Evolutionary conservation across 352 stramenopile species (phyloP).

Genomic region (Globisporangium middletonii): DNA sequence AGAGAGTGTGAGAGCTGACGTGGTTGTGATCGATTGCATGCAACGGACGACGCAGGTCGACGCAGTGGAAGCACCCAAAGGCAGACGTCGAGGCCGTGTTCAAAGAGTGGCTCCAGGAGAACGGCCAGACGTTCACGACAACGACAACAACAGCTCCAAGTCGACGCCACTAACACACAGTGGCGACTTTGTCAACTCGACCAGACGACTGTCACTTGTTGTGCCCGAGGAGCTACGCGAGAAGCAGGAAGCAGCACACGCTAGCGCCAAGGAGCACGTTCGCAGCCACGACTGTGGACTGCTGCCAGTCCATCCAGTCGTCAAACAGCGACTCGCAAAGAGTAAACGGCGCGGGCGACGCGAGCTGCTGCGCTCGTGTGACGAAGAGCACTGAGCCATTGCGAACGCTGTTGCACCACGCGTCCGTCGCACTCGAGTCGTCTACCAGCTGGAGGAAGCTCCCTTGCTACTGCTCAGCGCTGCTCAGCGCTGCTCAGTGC

Average conservation of each 20-base stretch:
- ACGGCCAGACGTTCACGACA: slow-evolving; percentile 35
- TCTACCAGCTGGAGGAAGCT: too few species aligned
- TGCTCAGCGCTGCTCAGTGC: not conserved
- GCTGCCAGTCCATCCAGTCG: not conserved
- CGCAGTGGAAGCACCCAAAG: slow-evolving; percentile 80
- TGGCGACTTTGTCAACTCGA: too few species aligned
- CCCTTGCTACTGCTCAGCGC: not conserved
- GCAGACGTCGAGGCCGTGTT: slow-evolving; percentile 71
- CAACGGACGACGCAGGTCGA: slow-evolving; percentile 35
- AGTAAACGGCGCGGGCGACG: not conserved
- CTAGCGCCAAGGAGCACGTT: not conserved
- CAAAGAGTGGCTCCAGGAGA: slow-evolving; percentile 72
- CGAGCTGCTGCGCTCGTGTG: not conserved
- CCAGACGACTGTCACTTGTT: too few species aligned
- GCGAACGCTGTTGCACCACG: not conserved
- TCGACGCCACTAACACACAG: slow-evolving; percentile 3
- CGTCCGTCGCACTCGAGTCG: not conserved
- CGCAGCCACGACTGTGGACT: not conserved
- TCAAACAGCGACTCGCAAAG: not conserved
- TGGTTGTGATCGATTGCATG: not conserved
- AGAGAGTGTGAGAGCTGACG: not conserved
- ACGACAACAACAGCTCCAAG: slow-evolving; percentile 1
- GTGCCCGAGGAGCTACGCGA: not conserved
- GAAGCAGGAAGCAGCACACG: not conserved
- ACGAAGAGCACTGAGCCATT: not conserved